Evolutionary conservation across 805 yeast species (phyloP).

Genomic region (Lachancea sp.): DNA sequence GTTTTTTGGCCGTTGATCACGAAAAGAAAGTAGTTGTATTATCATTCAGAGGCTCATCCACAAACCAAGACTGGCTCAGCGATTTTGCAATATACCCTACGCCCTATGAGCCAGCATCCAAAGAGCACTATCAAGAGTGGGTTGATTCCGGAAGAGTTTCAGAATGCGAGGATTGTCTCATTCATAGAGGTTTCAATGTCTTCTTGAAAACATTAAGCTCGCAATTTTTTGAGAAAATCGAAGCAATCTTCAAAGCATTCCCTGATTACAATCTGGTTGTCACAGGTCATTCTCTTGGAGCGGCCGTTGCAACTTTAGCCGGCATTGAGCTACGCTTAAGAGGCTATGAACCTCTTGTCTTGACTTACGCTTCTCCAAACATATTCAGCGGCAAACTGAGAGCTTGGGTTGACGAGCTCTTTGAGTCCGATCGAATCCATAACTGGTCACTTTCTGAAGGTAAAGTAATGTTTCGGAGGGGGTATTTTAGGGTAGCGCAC

Average conservation of each 20-base stretch:
- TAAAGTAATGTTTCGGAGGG: slow-evolving; percentile 27
- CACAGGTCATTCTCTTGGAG: slow-evolving; percentile 75
- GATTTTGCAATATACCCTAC: slow-evolving; percentile 48
- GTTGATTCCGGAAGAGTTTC: slow-evolving; percentile 20
- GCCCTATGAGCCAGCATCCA: slow-evolving; percentile 41
- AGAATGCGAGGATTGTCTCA: slow-evolving; percentile 46
- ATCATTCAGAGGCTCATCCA: slow-evolving; percentile 59
- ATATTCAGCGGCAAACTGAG: slow-evolving; percentile 50
- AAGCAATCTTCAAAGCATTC: slow-evolving; percentile 31
- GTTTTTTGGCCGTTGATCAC: slow-evolving; percentile 48
- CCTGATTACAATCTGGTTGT: slow-evolving; percentile 47
- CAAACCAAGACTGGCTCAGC: slow-evolving; percentile 54
- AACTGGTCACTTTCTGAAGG: slow-evolving; percentile 19
- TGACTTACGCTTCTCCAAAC: slow-evolving; percentile 60
- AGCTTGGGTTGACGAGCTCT: slow-evolving; percentile 46
- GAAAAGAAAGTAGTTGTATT: slow-evolving; percentile 38
- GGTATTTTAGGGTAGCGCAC: slow-evolving; percentile 52
- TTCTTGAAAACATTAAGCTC: slow-evolving; percentile 40
- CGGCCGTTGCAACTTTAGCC: slow-evolving; percentile 56
- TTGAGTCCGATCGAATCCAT: slow-evolving; percentile 35
- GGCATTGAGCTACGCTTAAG: slow-evolving; percentile 54
- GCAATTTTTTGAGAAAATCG: slow-evolving; percentile 35
- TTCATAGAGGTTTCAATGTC: slow-evolving; percentile 59
- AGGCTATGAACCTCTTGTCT: slow-evolving; percentile 49
- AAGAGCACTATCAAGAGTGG: slow-evolving; percentile 18